Evolutionary conservation across 768 basidiomycete genomes (phyloP).

Genomic region (Hebeloma cylindrosporum): DNA sequence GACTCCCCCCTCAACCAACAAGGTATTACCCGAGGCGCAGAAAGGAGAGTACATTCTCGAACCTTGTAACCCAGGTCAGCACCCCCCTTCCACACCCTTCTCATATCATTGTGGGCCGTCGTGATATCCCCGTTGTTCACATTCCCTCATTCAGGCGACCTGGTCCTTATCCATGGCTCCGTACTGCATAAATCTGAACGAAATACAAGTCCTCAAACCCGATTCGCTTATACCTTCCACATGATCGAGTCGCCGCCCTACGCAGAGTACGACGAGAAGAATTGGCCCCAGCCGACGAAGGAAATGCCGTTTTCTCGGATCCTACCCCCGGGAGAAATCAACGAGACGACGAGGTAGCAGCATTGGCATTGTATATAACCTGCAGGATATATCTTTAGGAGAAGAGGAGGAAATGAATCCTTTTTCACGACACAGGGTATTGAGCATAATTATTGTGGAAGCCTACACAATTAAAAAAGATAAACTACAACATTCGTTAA

Average conservation of each 20-base stretch:
- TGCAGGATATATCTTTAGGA: too few species aligned
- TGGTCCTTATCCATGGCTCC: constrained; percentile 91
- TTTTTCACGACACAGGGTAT: too few species aligned
- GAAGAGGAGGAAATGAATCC: too few species aligned
- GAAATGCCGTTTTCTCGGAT: constrained; percentile 79
- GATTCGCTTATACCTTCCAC: constrained; percentile 96
- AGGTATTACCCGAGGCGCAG: constrained; percentile 24
- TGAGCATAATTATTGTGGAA: too few species aligned
- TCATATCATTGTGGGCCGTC: too few species aligned
- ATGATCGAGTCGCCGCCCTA: constrained; percentile 80
- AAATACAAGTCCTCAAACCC: constrained; percentile 76
- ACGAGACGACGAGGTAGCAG: too few species aligned
- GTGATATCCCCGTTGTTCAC: too few species aligned
- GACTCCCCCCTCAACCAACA: constrained; percentile 35
- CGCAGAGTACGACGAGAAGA: constrained; percentile 83
- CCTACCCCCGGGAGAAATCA: constrained; percentile 31
- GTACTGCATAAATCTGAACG: constrained; percentile 91
- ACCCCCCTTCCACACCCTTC: neutral
- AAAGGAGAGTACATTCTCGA: constrained; percentile 63
- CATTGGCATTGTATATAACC: too few species aligned
- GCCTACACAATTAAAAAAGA: too few species aligned
- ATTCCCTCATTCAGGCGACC: constrained; percentile 58
- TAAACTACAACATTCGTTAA: too few species aligned
- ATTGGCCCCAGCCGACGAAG: constrained; percentile 90
- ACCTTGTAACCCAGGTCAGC: constrained; percentile 69